A percentile compares a stretch with the other conserved stretches of the same genome.
These are phyloP conservation scores for Amylocystis lapponica DNA, from an alignment of 768 basidiomycete species.

Conservation along the genomic window DNA sequence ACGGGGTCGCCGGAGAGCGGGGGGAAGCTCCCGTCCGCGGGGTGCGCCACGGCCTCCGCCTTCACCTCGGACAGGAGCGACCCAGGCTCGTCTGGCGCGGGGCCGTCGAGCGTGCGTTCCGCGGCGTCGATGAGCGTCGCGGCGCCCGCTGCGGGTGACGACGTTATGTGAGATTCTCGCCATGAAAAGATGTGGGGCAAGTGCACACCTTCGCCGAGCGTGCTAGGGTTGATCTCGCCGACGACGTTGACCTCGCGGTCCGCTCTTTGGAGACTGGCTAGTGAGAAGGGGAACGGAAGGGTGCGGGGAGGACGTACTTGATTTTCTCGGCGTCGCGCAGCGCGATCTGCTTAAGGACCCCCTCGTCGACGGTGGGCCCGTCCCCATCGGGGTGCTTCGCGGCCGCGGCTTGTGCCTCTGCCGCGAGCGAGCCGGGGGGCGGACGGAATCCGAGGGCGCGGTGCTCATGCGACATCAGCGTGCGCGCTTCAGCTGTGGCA, in stretches of 20 bases:
- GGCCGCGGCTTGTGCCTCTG: slow-evolving; percentile 24
- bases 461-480: slow-evolving; percentile 25
- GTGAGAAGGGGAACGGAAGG: neutral
- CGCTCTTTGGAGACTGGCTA: slow-evolving; percentile 5
- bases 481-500: slow-evolving; percentile 17
- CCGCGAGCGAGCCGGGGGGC: slow-evolving; percentile 25
- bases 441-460: slow-evolving; percentile 25
- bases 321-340: slow-evolving; percentile 21
- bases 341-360: slow-evolving; percentile 17
- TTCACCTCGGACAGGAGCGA: slow-evolving; percentile 19
- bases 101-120: slow-evolving; percentile 13
- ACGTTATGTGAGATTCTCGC: neutral
- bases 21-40: slow-evolving; percentile 12
- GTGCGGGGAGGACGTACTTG: slow-evolving; percentile 9
- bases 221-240: slow-evolving; percentile 12
- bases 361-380: slow-evolving; percentile 12
- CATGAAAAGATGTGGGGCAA: slow-evolving; percentile 5
- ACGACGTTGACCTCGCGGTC: slow-evolving; percentile 17
- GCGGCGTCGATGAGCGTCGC: slow-evolving; percentile 9
- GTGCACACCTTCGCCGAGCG: slow-evolving; percentile 7
- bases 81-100: slow-evolving; percentile 11
- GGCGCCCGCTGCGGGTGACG: slow-evolving; percentile 7
- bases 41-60: slow-evolving; percentile 11
- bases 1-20: slow-evolving; percentile 4
- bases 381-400: slow-evolving; percentile 18